These are phyloP conservation scores for Vanrija sp. DNA, from an alignment of 1,284 basidiomycete genomes.

Conservation along the genomic window DNA sequence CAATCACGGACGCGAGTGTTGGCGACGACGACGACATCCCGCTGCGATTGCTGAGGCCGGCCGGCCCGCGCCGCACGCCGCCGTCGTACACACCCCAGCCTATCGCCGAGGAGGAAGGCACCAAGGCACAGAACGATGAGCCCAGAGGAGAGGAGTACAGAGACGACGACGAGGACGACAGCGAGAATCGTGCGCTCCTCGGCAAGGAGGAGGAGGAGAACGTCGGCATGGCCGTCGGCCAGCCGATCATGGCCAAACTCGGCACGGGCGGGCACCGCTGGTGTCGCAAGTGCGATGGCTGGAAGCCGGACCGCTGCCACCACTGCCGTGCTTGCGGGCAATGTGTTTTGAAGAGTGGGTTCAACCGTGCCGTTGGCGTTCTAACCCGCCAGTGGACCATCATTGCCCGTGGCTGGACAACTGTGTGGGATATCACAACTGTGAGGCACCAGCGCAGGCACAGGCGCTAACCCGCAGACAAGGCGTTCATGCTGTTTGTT, in stretches of 20 bases:
- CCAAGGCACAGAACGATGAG: no score
- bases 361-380: neutral
- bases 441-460: conserved; percentile 15
- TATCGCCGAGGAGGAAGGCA: neutral
- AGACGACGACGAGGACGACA: conserved; percentile 1
- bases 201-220: conserved; percentile 7
- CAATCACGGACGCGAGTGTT: neutral
- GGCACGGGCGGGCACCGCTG: conserved; percentile 36
- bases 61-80: neutral
- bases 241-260: conserved; percentile 32
- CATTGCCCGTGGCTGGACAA: conserved; percentile 84
- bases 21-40: conserved; percentile 32
- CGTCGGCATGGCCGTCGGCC: neutral
- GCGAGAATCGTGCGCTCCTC: conserved; percentile 9
- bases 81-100: conserved; percentile 12
- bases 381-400: conserved; percentile 57
- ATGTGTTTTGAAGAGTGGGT: conserved; percentile 83
- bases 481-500: conserved; percentile 79
- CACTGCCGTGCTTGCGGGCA: conserved; percentile 73
- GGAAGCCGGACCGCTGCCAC: conserved; percentile 76
- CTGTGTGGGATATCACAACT: conserved; percentile 80
- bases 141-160: neutral
- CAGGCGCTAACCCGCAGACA: conserved; percentile 49
- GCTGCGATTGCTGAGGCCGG: conserved; percentile 21
- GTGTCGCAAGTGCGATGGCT: conserved; percentile 45